Conservation (phyloP, 2,329 filamentous ascomycete species). For the Penicillium sp. region DNA sequence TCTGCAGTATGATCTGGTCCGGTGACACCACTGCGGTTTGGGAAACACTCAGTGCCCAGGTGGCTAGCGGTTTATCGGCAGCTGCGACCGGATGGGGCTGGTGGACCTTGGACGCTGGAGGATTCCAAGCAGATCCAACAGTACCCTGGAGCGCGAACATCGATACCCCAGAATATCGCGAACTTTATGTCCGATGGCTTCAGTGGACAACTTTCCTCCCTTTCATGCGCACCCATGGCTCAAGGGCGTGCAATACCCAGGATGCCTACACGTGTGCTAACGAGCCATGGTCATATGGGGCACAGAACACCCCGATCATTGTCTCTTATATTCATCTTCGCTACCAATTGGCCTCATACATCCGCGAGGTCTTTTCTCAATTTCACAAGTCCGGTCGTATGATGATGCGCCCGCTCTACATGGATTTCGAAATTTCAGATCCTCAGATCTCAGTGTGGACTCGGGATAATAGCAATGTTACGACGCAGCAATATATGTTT, state of each 20-base stretch:
- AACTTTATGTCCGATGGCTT: conserved; percentile 63
- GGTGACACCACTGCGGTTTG: conserved; percentile 63
- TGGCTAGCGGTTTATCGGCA: conserved; percentile 61
- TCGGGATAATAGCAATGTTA: conserved; percentile 30
- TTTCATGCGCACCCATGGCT: conserved; percentile 63
- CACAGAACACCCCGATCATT: conserved; percentile 56
- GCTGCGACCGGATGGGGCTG: conserved; percentile 60
- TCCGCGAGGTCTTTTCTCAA: conserved; percentile 32
- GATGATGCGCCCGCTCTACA: conserved; percentile 41
- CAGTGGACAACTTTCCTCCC: conserved; percentile 60
- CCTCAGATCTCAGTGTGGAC: conserved; percentile 20
- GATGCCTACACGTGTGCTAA: conserved; percentile 39
- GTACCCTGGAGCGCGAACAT: conserved; percentile 52
- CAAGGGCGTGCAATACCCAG: conserved; percentile 51
- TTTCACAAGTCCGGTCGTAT: conserved; percentile 33
- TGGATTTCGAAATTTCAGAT: conserved; percentile 38
- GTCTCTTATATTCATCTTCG: conserved; percentile 56
- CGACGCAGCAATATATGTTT: conserved; percentile 43
- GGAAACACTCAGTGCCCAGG: conserved; percentile 55
- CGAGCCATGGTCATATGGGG: conserved; percentile 64
- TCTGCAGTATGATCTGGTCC: conserved; percentile 59
- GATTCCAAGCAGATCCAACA: conserved; percentile 54
- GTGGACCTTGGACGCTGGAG: conserved; percentile 68
- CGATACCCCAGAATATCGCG: conserved; percentile 52
- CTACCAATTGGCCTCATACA: conserved; percentile 47